phyloP scores from a whole-genome alignment of 805 yeast species.

The Yamadazyma nakazawae region DNA sequence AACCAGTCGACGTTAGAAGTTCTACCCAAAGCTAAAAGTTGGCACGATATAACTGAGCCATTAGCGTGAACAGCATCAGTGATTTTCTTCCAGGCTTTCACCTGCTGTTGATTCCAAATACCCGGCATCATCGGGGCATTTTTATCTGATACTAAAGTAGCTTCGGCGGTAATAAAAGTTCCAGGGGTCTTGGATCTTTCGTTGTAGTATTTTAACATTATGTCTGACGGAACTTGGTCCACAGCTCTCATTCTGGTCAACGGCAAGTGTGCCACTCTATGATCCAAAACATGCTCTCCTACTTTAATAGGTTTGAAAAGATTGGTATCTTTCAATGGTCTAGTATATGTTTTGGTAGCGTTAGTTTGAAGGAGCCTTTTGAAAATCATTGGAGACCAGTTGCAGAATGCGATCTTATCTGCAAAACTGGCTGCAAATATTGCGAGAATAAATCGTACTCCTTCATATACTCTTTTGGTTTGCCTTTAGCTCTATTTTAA shows the following conservation, averaged over 20 bases:
- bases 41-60: slow-evolving; percentile 42
- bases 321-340: slow-evolving; percentile 19
- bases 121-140: slow-evolving; percentile 43
- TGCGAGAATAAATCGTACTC: too few relatives aligned
- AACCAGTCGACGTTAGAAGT: slow-evolving; percentile 26
- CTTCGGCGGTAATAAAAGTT: slow-evolving; percentile 30
- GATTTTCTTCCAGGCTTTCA: slow-evolving; percentile 48
- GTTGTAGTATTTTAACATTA: slow-evolving; percentile 26
- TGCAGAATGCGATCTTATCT: too few relatives aligned
- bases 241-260: slow-evolving; percentile 24
- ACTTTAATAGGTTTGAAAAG: slow-evolving; percentile 34
- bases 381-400: not conserved
- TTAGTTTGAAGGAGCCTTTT: not conserved
- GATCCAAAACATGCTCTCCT: slow-evolving; percentile 23
- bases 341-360: not conserved
- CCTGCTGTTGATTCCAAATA: slow-evolving; percentile 47
- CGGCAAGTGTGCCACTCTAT: slow-evolving; percentile 27
- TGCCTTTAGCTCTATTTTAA: too few relatives aligned
- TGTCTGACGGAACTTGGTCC: slow-evolving; percentile 27
- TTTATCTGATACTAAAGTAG: slow-evolving; percentile 35
- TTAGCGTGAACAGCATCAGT: slow-evolving; percentile 45
- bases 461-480: too few relatives aligned
- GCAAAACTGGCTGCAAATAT: too few relatives aligned
- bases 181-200: slow-evolving; percentile 33
- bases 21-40: slow-evolving; percentile 55